Evolutionary conservation across 2,329 filamentous ascomycete species (phyloP).

Genomic region (Epichloe gansuensis): DNA sequence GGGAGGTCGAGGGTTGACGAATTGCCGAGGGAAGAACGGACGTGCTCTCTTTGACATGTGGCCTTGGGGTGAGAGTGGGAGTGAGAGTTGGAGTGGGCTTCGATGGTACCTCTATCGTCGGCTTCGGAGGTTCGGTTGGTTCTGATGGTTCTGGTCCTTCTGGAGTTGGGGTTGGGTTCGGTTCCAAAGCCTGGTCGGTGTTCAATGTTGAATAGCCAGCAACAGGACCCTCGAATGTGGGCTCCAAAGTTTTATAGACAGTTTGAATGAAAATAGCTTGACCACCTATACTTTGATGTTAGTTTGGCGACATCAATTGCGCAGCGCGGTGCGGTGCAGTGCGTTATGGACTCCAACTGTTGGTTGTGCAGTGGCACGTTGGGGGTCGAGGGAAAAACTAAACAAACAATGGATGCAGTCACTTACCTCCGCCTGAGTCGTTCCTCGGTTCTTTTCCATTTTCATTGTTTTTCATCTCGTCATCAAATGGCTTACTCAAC

Average conservation of each 20-base stretch:
- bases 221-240: conserved; percentile 29
- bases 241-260: conserved; percentile 28
- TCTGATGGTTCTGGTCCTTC: too few species aligned
- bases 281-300: conserved; percentile 1
- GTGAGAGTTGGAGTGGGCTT: conserved; percentile 4
- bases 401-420: not conserved
- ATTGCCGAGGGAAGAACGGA: conserved; percentile 15
- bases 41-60: conserved; percentile 7
- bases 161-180: not conserved
- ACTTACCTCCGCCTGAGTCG: conserved; percentile 1
- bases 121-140: not conserved
- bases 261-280: conserved; percentile 21
- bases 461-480: not conserved
- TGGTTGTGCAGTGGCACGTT: not conserved
- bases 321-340: not conserved
- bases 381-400: not conserved
- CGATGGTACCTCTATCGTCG: conserved; percentile 1
- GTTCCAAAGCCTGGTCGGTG: conserved; percentile 6
- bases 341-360: too few species aligned
- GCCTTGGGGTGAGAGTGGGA: too few species aligned
- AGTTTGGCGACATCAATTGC: not conserved
- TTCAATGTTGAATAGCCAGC: conserved; percentile 28
- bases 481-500: not conserved
- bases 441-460: not conserved
- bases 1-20: conserved; percentile 13